These are phyloP conservation scores for Sarocladium strictum DNA, from an alignment of 2,329 filamentous ascomycete species.

Conservation along the genomic window DNA sequence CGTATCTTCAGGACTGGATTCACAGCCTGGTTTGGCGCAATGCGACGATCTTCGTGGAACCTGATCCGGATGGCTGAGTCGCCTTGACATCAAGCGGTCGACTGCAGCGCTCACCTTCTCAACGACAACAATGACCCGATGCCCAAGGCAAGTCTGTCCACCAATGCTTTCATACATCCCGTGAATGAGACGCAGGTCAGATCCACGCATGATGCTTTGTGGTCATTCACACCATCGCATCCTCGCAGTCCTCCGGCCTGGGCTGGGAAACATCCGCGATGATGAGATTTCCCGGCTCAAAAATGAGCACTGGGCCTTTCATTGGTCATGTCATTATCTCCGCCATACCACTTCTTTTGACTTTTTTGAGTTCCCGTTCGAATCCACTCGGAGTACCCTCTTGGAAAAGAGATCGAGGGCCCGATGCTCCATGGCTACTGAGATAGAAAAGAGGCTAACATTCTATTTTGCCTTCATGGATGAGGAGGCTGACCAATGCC, in stretches of 20 bases:
- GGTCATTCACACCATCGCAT: slow-evolving; percentile 30
- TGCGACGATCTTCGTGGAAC: background rate
- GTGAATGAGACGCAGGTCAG: slow-evolving; percentile 28
- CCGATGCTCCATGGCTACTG: too few species aligned
- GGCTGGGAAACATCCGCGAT: slow-evolving; percentile 15
- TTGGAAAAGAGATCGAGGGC: too few species aligned
- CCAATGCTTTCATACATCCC: slow-evolving; percentile 16
- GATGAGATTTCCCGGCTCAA: slow-evolving; percentile 10
- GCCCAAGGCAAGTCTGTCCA: slow-evolving; percentile 23
- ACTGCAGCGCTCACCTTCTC: slow-evolving; percentile 28
- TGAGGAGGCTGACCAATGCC: too few species aligned
- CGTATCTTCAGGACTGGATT: background rate
- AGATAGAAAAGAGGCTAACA: too few species aligned
- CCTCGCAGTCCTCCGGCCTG: slow-evolving; percentile 15
- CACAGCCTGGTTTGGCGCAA: background rate
- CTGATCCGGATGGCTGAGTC: slow-evolving; percentile 31
- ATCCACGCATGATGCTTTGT: slow-evolving; percentile 28
- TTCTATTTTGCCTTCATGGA: too few species aligned
- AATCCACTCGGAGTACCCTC: too few species aligned
- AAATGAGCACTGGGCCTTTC: background rate
- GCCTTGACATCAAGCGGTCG: slow-evolving; percentile 25
- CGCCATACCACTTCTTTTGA: too few species aligned
- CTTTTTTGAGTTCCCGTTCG: too few species aligned
- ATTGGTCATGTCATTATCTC: too few species aligned
- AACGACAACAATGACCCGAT: slow-evolving; percentile 37